phyloP scores from a whole-genome alignment of 768 basidiomycete species.

The Boletus fagicola region DNA sequence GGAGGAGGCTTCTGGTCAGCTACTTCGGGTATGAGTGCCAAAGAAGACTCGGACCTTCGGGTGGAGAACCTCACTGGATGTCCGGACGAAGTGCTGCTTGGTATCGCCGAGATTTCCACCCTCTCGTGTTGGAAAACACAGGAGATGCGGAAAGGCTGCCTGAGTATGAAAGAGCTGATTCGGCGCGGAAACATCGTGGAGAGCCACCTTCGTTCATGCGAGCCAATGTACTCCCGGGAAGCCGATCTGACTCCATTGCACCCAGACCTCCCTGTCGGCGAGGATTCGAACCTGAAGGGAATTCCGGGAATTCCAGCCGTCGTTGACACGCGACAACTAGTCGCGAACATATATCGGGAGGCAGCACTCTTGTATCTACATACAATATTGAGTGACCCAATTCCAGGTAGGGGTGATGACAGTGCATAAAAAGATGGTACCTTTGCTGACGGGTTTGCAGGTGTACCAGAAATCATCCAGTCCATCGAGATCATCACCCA shows the following conservation, averaged over 20 bases:
- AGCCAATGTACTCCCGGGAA: constrained; percentile 31
- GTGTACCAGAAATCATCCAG: constrained; percentile 66
- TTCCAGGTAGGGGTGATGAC: constrained; percentile 54
- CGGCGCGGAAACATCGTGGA: constrained; percentile 72
- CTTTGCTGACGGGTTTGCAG: constrained; percentile 36
- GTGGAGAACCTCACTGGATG: constrained; percentile 75
- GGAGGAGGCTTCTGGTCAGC: constrained; percentile 46
- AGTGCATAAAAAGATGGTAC: neutral
- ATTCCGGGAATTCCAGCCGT: constrained; percentile 29
- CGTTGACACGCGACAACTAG: constrained; percentile 23
- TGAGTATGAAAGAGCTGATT: constrained; percentile 75
- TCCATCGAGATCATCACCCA: constrained; percentile 56
- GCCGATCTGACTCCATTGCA: constrained; percentile 40
- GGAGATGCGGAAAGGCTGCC: constrained; percentile 59
- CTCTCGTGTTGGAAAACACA: constrained; percentile 73
- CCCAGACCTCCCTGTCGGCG: constrained; percentile 34
- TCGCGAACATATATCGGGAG: constrained; percentile 63
- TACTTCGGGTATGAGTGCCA: constrained; percentile 26
- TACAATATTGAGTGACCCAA: constrained; percentile 64
- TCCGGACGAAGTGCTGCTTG: constrained; percentile 75
- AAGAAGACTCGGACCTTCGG: constrained; percentile 45
- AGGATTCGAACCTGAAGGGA: constrained; percentile 22
- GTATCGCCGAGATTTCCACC: constrained; percentile 69
- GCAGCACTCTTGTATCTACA: constrained; percentile 66
- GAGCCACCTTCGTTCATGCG: constrained; percentile 51